Evolutionary conservation across 768 basidiomycete species (phyloP).

Genomic region (Psilocybe sp.): DNA sequence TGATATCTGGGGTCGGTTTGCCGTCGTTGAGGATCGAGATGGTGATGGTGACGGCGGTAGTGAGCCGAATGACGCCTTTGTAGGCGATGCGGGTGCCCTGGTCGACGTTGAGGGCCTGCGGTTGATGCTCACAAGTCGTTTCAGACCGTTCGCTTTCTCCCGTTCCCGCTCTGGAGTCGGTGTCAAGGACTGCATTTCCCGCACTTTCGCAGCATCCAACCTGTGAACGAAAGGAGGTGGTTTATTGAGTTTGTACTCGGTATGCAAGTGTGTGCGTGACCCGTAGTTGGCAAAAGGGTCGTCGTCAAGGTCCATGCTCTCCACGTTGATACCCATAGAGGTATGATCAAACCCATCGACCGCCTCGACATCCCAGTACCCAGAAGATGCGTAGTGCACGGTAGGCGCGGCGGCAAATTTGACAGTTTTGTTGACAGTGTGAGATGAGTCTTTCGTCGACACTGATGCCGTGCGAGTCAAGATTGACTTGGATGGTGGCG

Average conservation of each 20-base stretch:
- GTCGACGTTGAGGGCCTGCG: constrained; percentile 18
- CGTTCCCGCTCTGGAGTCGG: constrained; percentile 23
- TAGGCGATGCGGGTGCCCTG: constrained; percentile 2
- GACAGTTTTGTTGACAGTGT: constrained; percentile 50
- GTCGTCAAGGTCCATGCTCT: constrained; percentile 37
- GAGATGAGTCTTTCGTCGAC: constrained; percentile 36
- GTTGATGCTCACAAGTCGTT: constrained; percentile 32
- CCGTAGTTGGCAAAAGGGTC: constrained; percentile 18
- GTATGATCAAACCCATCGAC: constrained; percentile 10
- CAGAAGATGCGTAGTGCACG: constrained; percentile 44
- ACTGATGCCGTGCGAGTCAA: constrained; percentile 52
- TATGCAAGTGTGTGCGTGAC: constrained; percentile 4
- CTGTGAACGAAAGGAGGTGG: constrained; percentile 1
- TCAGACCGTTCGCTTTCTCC: constrained; percentile 26
- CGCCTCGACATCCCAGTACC: constrained; percentile 24
- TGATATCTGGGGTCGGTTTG: constrained; percentile 36
- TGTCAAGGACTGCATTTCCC: constrained; percentile 20
- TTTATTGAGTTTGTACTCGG: constrained; percentile 3
- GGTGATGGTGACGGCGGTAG: background rate
- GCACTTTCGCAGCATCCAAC: constrained; percentile 14
- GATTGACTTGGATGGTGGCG: constrained; percentile 55
- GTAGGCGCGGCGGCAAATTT: constrained; percentile 70
- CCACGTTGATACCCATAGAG: constrained; percentile 31
- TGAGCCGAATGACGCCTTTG: background rate
- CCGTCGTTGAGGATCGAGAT: too few species aligned